Conservation (phyloP, 2,329 filamentous ascomycete species). For the Penicillium sp. region DNA sequence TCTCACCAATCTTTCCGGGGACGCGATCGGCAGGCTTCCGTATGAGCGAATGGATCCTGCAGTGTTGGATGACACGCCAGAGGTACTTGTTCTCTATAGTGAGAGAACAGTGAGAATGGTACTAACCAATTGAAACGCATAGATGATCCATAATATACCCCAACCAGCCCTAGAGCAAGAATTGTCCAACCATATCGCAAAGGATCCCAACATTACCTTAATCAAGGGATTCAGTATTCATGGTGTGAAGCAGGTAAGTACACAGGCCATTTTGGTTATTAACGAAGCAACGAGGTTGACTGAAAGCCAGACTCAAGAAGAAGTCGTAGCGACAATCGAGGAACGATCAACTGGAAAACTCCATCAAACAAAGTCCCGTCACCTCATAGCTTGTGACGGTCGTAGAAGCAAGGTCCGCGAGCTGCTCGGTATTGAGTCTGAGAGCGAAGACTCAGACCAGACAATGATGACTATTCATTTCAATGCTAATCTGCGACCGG, state of each 20-base stretch:
- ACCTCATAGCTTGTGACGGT: constrained; percentile 40
- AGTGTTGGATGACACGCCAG: constrained; percentile 35
- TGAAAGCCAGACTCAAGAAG: neutral
- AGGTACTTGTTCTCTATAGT: constrained; percentile 18
- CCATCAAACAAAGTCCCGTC: constrained; percentile 29
- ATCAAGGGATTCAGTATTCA: constrained; percentile 7
- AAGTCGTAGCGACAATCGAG: constrained; percentile 2
- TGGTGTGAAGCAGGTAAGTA: constrained; percentile 2
- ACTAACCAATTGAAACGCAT: neutral
- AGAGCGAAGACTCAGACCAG: constrained; percentile 45
- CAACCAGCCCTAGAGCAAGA: constrained; percentile 13
- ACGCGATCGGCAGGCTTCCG: constrained; percentile 34
- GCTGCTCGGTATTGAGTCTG: constrained; percentile 35
- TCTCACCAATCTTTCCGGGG: constrained; percentile 34
- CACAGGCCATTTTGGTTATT: neutral
- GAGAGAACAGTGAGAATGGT: rapidly evolving
- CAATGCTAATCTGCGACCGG: constrained; percentile 41
- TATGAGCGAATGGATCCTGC: constrained; percentile 24
- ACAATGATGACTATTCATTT: constrained; percentile 51
- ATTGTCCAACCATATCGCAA: neutral
- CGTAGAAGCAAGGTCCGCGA: constrained; percentile 31
- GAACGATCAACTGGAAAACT: constrained; percentile 1
- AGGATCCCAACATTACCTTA: constrained; percentile 1
- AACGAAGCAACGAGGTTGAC: neutral
- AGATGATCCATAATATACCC: constrained; percentile 15